Evolutionary conservation across 148 eudicot genomes (phyloP).

Genomic region (Agrostemma githago): DNA sequence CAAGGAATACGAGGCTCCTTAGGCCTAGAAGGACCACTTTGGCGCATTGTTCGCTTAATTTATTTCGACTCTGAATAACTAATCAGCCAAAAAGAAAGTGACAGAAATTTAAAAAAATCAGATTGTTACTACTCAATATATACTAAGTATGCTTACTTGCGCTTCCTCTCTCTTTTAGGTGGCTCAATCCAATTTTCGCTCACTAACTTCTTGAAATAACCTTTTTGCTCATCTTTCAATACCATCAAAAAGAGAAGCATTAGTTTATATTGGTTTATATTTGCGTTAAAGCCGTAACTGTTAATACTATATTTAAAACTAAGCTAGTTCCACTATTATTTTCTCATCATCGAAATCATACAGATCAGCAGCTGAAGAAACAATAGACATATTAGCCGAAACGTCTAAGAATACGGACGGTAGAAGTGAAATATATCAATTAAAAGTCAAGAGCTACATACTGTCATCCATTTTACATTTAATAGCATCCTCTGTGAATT

Average conservation of each 20-base stretch:
- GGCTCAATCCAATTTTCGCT: constrained; percentile 95
- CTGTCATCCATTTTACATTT: constrained; percentile 97
- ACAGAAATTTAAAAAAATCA: not conserved
- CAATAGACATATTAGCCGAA: constrained; percentile 12
- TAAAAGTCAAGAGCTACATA: constrained; percentile 30
- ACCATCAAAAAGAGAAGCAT: constrained; percentile 6
- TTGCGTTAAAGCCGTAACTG: too few relatives aligned
- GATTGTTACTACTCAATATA: not conserved
- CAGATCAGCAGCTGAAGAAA: constrained; percentile 77
- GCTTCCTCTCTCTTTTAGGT: constrained; percentile 89
- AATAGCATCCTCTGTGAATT: constrained; percentile 96
- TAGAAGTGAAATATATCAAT: not conserved
- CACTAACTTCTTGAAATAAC: constrained; percentile 84
- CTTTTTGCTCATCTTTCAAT: constrained; percentile 71
- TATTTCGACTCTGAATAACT: constrained; percentile 97
- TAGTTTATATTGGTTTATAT: too few relatives aligned
- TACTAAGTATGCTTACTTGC: constrained; percentile 54
- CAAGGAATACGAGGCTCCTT: constrained; percentile 98
- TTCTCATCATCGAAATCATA: constrained; percentile 92
- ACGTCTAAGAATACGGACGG: too few relatives aligned
- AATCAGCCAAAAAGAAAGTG: constrained; percentile 14
- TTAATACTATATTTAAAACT: too few relatives aligned
- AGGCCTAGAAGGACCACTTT: constrained; percentile 87
- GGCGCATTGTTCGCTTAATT: constrained; percentile 98
- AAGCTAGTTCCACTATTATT: constrained; percentile 30